Conservation (phyloP, 2,329 filamentous ascomycete genomes). For the Dothideomycetidae sp. region DNA sequence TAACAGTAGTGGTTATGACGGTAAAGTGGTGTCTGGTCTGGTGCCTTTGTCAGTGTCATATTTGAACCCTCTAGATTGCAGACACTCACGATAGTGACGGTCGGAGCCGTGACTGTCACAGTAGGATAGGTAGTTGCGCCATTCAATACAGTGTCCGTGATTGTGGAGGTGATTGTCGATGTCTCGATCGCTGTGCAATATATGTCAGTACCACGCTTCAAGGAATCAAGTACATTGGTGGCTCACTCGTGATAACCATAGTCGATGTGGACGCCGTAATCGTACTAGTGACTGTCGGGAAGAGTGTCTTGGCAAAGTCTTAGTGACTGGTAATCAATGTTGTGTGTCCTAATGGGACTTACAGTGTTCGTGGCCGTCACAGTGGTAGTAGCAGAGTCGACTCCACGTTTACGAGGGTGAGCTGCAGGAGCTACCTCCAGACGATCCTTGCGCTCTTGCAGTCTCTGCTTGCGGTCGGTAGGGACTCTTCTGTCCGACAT, state of each 20-base stretch:
- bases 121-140: constrained; percentile 7
- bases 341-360: neutral
- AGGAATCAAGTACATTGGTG: neutral
- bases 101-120: constrained; percentile 12
- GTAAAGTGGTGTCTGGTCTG: constrained; percentile 10
- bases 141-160: constrained; percentile 8
- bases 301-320: constrained; percentile 8
- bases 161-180: constrained; percentile 7
- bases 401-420: constrained; percentile 18
- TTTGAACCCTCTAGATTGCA: neutral
- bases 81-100: constrained; percentile 9
- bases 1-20: constrained; percentile 9
- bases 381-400: constrained; percentile 21
- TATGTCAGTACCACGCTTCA: neutral
- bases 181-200: neutral
- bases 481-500: constrained; percentile 8
- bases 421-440: constrained; percentile 11
- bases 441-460: constrained; percentile 18
- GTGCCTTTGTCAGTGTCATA: neutral
- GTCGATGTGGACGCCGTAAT: constrained; percentile 7
- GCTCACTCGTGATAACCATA: constrained; percentile 5
- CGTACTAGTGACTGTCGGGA: constrained; percentile 6
- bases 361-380: constrained; percentile 21
- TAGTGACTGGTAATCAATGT: neutral
- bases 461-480: constrained; percentile 12